Evolutionary conservation across 2,329 filamentous ascomycete species (phyloP).

Genomic region (Tolypocladium nubicola): DNA sequence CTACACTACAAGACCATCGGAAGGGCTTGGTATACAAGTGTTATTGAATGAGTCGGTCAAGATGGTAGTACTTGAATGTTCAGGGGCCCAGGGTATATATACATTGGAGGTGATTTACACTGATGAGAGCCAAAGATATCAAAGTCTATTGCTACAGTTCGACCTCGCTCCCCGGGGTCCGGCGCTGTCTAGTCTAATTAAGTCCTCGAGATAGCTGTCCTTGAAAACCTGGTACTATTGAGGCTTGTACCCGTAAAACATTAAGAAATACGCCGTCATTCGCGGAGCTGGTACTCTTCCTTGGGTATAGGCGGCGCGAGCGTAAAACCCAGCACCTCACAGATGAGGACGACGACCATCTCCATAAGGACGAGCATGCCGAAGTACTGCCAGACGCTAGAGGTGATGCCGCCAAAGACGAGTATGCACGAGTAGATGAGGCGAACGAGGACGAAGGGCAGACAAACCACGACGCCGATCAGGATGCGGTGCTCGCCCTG

Average conservation of each 20-base stretch:
- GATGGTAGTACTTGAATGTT: no score
- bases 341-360: conserved; percentile 19
- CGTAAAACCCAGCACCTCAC: conserved; percentile 18
- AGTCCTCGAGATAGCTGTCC: background rate
- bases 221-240: background rate
- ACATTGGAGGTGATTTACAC: no score
- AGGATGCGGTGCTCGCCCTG: conserved; percentile 46
- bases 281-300: background rate
- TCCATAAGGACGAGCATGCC: conserved; percentile 22
- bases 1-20: no score
- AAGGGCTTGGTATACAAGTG: no score
- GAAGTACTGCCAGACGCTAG: conserved; percentile 17
- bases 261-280: background rate
- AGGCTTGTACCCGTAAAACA: background rate
- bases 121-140: no score
- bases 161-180: no score
- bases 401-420: conserved; percentile 14
- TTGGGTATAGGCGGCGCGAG: conserved; percentile 6
- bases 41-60: no score
- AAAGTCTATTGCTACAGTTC: background rate
- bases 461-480: conserved; percentile 22
- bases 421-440: conserved; percentile 18
- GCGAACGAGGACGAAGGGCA: conserved; percentile 23
- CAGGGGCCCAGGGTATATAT: no score
- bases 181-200: no score